These are phyloP conservation scores for Teratosphaeria pseudoeucalypti DNA, from an alignment of 2,329 filamentous ascomycete species.

Conservation along the genomic window DNA sequence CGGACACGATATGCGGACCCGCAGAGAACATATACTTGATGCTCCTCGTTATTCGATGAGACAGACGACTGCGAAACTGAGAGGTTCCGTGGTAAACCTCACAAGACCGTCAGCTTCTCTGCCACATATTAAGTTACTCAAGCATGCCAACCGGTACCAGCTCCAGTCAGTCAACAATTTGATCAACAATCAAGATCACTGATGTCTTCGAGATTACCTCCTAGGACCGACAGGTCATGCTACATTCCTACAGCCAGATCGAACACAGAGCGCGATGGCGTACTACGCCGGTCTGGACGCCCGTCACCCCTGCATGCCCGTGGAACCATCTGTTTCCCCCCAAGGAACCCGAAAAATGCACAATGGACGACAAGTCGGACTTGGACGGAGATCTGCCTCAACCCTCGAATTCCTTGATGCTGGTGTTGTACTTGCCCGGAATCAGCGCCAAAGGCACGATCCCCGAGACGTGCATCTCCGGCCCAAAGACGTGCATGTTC, in stretches of 20 bases:
- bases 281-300: not conserved
- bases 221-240: not conserved
- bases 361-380: not conserved
- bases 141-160: not conserved
- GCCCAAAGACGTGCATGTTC: slow-evolving; percentile 83
- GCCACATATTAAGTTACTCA: not conserved
- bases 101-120: not conserved
- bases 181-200: not conserved
- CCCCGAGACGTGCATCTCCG: slow-evolving; percentile 81
- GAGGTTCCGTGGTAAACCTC: too few species aligned
- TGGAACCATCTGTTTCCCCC: not conserved
- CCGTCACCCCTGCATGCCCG: not conserved
- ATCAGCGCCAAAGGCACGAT: slow-evolving; percentile 85
- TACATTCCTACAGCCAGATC: not conserved
- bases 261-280: not conserved
- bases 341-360: not conserved
- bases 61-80: not conserved
- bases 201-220: not conserved
- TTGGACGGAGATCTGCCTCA: slow-evolving; percentile 20
- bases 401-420: slow-evolving; percentile 51
- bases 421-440: slow-evolving; percentile 46
- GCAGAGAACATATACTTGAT: not conserved
- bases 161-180: too few species aligned
- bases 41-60: not conserved
- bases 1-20: not conserved